Percentiles rank a stretch among this genome's conserved stretches.
phyloP scores from a whole-genome alignment of 2,329 filamentous ascomycete species.

The Alternaria arbusti region DNA sequence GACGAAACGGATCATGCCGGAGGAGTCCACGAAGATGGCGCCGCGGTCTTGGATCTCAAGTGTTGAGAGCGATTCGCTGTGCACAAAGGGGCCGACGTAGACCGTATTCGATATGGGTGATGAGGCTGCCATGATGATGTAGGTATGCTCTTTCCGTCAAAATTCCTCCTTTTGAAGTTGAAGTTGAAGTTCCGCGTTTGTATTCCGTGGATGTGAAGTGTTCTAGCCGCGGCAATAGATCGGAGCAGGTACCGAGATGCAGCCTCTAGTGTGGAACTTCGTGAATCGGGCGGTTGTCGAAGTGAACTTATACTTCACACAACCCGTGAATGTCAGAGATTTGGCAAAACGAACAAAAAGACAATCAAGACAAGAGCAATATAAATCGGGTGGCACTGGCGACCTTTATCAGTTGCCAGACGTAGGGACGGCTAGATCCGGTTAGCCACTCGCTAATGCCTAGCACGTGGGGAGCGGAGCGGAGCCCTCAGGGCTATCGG shows the following conservation, averaged over 20 bases:
- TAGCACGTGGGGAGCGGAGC: constrained; percentile 24
- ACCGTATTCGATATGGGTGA: constrained; percentile 47
- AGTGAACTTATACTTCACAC: background rate
- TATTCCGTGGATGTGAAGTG: background rate
- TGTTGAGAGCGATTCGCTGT: constrained; percentile 57
- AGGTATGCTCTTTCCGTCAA: background rate
- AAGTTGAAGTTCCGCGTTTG: background rate
- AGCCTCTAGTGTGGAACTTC: background rate
- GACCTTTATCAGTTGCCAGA: constrained; percentile 23
- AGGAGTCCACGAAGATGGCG: constrained; percentile 59
- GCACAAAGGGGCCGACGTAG: constrained; percentile 68
- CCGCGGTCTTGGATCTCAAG: constrained; percentile 58
- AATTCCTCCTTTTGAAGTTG: background rate
- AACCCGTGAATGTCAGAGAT: background rate
- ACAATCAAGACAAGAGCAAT: background rate
- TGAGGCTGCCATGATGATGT: constrained; percentile 38
- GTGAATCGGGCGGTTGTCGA: background rate
- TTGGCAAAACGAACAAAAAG: background rate
- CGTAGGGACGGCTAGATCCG: constrained; percentile 5
- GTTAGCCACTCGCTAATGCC: constrained; percentile 24
- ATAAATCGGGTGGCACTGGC: background rate
- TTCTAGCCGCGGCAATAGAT: background rate
- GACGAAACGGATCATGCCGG: constrained; percentile 60
- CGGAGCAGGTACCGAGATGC: background rate
- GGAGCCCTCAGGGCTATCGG: constrained; percentile 14